These are phyloP conservation scores for Brasenia schreberi DNA, from an alignment of 164 flowering plant genomes.

Conservation along the genomic window DNA sequence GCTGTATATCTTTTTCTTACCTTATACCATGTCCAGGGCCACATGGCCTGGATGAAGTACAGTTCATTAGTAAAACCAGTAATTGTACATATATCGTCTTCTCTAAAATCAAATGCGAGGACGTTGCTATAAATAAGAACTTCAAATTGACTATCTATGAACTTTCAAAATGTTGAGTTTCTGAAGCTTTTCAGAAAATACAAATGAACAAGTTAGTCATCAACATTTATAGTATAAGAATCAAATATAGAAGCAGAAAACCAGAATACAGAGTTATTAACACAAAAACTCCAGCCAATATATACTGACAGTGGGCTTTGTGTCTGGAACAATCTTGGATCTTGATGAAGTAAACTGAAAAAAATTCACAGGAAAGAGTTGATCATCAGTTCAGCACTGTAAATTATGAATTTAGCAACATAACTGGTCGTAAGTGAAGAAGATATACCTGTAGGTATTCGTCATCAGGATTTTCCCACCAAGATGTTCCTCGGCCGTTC, in stretches of 20 bases:
- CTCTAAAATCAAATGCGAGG: not conserved
- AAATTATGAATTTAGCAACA: not conserved
- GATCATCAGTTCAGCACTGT: not conserved
- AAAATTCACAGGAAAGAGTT: not conserved
- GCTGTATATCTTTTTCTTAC: too few relatives aligned
- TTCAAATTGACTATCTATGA: not conserved
- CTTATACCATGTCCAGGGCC: too few relatives aligned
- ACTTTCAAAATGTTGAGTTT: not conserved
- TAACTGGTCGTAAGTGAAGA: not conserved
- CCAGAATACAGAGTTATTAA: not conserved
- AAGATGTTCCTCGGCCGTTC: constrained; percentile 70
- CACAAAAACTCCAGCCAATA: not conserved
- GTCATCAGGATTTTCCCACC: constrained; percentile 38
- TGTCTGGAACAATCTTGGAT: constrained; percentile 28
- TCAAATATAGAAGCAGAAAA: not conserved
- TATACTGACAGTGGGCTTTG: constrained; percentile 72
- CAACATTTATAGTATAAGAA: not conserved
- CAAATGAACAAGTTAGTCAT: not conserved
- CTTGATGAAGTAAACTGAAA: constrained; percentile 13
- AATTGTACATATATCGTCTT: too few relatives aligned
- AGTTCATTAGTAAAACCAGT: too few relatives aligned
- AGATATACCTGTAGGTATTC: not conserved
- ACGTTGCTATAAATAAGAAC: not conserved
- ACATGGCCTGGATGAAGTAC: constrained; percentile 41
- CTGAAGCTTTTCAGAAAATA: too few relatives aligned